phyloP scores from a whole-genome alignment of 148 eudicot species.

The Bassia scoparia region DNA sequence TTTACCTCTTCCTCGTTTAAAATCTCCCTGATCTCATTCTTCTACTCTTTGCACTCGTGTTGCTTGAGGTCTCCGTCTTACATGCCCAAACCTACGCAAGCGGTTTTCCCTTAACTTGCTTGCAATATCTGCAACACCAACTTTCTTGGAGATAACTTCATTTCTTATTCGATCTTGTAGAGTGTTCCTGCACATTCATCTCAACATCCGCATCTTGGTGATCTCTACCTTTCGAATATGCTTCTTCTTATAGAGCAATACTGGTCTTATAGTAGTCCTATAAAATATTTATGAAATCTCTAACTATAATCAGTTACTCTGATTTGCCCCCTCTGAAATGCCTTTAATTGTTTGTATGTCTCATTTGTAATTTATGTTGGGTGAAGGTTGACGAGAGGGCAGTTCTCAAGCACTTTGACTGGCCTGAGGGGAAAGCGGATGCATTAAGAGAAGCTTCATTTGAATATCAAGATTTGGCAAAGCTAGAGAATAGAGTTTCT shows the following conservation, averaged over 20 bases:
- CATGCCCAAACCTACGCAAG: too few relatives aligned
- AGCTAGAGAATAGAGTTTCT: conserved; percentile 69
- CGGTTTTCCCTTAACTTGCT: too few relatives aligned
- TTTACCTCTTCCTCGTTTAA: too few relatives aligned
- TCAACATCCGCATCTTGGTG: too few relatives aligned
- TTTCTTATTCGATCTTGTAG: too few relatives aligned
- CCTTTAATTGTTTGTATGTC: background rate
- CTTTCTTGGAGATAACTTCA: too few relatives aligned
- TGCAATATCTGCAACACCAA: too few relatives aligned
- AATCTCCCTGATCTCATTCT: too few relatives aligned
- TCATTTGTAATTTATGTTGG: conserved; percentile 2
- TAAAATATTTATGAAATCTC: background rate
- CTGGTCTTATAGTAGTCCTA: background rate
- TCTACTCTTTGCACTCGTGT: too few relatives aligned
- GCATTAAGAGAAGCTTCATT: conserved; percentile 93
- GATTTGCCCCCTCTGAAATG: background rate
- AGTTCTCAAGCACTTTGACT: conserved; percentile 96
- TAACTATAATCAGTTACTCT: background rate
- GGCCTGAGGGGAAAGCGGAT: conserved; percentile 99
- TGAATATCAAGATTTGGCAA: conserved; percentile 86
- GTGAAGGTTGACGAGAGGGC: conserved; percentile 95
- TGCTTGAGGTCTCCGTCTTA: too few relatives aligned
- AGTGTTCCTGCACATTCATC: too few relatives aligned
- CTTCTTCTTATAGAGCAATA: background rate
- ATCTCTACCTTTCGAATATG: too few relatives aligned